Evolutionary conservation across 352 stramenopile genomes (phyloP).

Genomic region (Globisporangium heterothallicum): DNA sequence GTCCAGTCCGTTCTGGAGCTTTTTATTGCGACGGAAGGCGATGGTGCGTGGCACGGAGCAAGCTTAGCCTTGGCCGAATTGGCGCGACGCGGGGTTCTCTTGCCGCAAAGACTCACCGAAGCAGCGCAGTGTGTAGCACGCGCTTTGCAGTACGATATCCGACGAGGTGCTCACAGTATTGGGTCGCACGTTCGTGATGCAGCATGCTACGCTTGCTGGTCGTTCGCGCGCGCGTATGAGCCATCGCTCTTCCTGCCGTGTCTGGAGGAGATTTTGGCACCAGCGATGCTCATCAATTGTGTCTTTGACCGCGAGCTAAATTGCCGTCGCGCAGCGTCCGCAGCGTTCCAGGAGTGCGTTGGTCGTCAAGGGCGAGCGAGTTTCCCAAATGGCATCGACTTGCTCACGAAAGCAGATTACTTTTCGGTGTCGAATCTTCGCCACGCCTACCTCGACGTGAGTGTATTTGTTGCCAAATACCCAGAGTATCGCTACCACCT

Average conservation of each 20-base stretch:
- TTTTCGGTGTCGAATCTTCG: constrained; percentile 92
- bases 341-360: constrained; percentile 96
- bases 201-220: constrained; percentile 98
- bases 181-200: constrained; percentile 97
- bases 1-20: constrained; percentile 93
- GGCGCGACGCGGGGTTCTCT: constrained; percentile 91
- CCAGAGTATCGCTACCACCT: constrained; percentile 80
- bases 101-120: constrained; percentile 89
- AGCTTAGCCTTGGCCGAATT: constrained; percentile 96
- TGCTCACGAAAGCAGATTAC: constrained; percentile 97
- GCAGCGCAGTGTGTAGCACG: constrained; percentile 91
- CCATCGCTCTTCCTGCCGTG: constrained; percentile 88
- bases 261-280: constrained; percentile 82
- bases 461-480: constrained; percentile 89
- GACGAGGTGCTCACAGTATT: constrained; percentile 92
- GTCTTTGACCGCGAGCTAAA: constrained; percentile 99
- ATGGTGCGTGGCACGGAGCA: constrained; percentile 96
- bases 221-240: constrained; percentile 94
- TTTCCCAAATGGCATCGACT: constrained; percentile 95
- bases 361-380: constrained; percentile 88
- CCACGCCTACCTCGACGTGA: constrained; percentile 92
- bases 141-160: constrained; percentile 94
- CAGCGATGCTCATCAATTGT: constrained; percentile 91
- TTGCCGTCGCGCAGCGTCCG: constrained; percentile 95
- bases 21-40: constrained; percentile 90